These are phyloP conservation scores for Tolypocladium capitatum DNA, from an alignment of 2,329 filamentous ascomycete species.

Conservation along the genomic window DNA sequence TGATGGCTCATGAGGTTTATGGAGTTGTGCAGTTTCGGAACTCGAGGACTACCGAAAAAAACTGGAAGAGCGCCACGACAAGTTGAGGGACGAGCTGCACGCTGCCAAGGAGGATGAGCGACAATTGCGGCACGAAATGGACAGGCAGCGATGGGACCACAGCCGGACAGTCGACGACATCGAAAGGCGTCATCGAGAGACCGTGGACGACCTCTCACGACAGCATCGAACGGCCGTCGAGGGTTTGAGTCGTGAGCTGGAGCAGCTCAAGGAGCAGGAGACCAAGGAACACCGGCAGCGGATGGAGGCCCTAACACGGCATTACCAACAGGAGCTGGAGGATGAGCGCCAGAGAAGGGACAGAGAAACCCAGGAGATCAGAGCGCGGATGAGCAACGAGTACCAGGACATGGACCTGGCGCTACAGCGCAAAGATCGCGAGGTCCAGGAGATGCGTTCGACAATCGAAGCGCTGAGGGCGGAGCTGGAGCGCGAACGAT, in stretches of 20 bases:
- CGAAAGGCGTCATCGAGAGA: slow-evolving; percentile 24
- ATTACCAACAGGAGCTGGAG: slow-evolving; percentile 50
- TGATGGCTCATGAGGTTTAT: slow-evolving; percentile 7
- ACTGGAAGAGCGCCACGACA: slow-evolving; percentile 31
- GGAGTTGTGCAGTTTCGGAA: slow-evolving; percentile 26
- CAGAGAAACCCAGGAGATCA: slow-evolving; percentile 54
- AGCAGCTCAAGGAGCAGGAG: slow-evolving; percentile 26
- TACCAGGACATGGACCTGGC: slow-evolving; percentile 35
- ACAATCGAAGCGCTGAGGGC: slow-evolving; percentile 30
- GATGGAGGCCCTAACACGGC: slow-evolving; percentile 48
- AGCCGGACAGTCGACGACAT: slow-evolving; percentile 39
- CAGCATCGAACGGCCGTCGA: slow-evolving; percentile 20
- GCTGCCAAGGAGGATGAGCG: slow-evolving; percentile 21
- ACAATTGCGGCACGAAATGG: slow-evolving; percentile 20
- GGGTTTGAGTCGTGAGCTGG: slow-evolving; percentile 31
- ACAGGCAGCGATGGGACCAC: slow-evolving; percentile 23
- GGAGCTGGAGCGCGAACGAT: slow-evolving; percentile 50
- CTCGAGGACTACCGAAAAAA: slow-evolving; percentile 34
- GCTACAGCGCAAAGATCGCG: slow-evolving; percentile 39
- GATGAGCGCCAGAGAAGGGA: slow-evolving; percentile 45
- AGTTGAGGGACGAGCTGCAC: slow-evolving; percentile 52
- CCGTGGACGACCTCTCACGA: slow-evolving; percentile 20
- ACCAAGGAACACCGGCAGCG: slow-evolving; percentile 54
- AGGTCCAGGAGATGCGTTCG: slow-evolving; percentile 34
- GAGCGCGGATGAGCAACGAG: slow-evolving; percentile 35